These are phyloP conservation scores for Smittium culicis DNA, from an alignment of 371 early-diverging fungal species.

Conservation along the genomic window DNA sequence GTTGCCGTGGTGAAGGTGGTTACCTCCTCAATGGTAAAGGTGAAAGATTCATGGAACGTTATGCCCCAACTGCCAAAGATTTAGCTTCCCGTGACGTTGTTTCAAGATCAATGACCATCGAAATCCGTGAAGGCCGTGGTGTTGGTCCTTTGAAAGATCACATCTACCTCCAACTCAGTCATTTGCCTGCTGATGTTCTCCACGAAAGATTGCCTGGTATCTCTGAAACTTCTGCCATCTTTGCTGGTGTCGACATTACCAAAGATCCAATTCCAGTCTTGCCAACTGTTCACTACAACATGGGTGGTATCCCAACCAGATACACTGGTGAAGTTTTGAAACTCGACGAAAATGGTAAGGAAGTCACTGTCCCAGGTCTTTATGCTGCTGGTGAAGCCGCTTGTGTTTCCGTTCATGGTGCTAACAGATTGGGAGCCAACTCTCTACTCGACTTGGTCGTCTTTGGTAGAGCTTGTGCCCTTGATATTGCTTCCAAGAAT, in stretches of 20 bases:
- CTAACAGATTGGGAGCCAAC: constrained; percentile 95
- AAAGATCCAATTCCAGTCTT: constrained; percentile 98
- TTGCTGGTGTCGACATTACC: constrained; percentile 95
- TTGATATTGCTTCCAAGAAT: constrained; percentile 79
- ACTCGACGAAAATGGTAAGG: constrained; percentile 51
- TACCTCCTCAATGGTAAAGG: constrained; percentile 82
- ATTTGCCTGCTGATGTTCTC: constrained; percentile 85
- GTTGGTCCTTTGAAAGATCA: constrained; percentile 93
- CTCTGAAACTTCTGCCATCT: constrained; percentile 94
- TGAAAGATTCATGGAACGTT: constrained; percentile 97
- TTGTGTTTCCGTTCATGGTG: constrained; percentile 91
- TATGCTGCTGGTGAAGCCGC: constrained; percentile 93
- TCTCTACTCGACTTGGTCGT: constrained; percentile 95
- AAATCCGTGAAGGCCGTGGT: constrained; percentile 95
- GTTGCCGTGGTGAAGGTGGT: constrained; percentile 93
- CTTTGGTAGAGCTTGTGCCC: constrained; percentile 91
- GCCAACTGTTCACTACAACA: constrained; percentile 98
- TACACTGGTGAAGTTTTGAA: constrained; percentile 92
- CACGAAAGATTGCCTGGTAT: constrained; percentile 94
- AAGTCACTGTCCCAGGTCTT: constrained; percentile 76
- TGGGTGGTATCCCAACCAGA: constrained; percentile 96
- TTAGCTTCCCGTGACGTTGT: constrained; percentile 96
- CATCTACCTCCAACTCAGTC: constrained; percentile 88
- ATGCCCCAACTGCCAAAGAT: constrained; percentile 97
- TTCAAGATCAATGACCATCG: constrained; percentile 94